Percentiles rank a stretch among this genome's conserved stretches.
Conservation (phyloP, 2,329 filamentous ascomycete species). For the Chalaropsis thielavioides region DNA sequence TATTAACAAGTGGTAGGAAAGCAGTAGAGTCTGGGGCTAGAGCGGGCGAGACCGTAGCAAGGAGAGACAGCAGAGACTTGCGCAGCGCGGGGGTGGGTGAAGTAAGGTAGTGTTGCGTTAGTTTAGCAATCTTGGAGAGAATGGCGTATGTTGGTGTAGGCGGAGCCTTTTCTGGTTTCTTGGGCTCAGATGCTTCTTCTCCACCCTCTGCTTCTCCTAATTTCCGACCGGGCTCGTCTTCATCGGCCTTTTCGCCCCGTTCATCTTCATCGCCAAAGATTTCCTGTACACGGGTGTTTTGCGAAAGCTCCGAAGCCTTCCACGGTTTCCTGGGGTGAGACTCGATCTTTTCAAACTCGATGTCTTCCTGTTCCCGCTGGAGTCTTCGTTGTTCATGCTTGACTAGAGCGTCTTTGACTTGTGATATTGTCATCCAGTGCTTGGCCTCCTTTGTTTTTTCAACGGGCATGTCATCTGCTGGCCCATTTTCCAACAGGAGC, state of each 20-base stretch:
- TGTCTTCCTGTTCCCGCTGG: slow-evolving; percentile 27
- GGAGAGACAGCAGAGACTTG: slow-evolving; percentile 60
- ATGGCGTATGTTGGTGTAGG: slow-evolving; percentile 68
- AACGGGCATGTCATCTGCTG: slow-evolving; percentile 23
- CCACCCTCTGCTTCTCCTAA: slow-evolving; percentile 24
- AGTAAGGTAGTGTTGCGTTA: slow-evolving; percentile 83
- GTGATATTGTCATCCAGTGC: slow-evolving; percentile 27
- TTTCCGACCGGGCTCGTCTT: slow-evolving; percentile 20
- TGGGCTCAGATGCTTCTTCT: slow-evolving; percentile 24
- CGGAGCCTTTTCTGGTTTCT: slow-evolving; percentile 40
- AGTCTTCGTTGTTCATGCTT: slow-evolving; percentile 32
- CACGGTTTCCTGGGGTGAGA: slow-evolving; percentile 27
- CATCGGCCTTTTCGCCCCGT: slow-evolving; percentile 19
- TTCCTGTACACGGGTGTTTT: slow-evolving; percentile 15
- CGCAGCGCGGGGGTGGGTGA: slow-evolving; percentile 68
- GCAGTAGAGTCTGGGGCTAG: slow-evolving; percentile 64
- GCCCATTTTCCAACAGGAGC: slow-evolving; percentile 32
- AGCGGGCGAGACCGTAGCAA: slow-evolving; percentile 56
- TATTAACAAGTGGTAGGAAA: slow-evolving; percentile 80
- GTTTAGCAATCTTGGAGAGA: slow-evolving; percentile 62
- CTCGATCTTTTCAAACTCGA: slow-evolving; percentile 23
- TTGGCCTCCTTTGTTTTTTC: slow-evolving; percentile 31
- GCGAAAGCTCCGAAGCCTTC: slow-evolving; percentile 18
- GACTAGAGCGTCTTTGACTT: slow-evolving; percentile 45
- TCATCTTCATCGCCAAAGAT: slow-evolving; percentile 19